Conservation (phyloP, 139 green algal genomes). For the Eudorina sp. region DNA sequence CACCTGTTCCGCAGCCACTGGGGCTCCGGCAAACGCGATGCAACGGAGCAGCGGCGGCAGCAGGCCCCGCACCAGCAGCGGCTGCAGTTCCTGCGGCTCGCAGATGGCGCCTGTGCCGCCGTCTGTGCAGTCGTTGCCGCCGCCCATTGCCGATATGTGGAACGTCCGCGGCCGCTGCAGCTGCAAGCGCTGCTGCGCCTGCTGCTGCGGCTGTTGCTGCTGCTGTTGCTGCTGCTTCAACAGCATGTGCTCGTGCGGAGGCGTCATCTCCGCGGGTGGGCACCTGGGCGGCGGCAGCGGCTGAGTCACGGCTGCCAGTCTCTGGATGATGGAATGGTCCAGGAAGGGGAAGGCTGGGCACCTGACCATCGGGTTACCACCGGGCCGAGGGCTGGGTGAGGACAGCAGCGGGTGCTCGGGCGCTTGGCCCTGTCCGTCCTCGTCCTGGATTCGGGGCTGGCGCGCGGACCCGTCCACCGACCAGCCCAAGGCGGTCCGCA, state of each 20-base stretch:
- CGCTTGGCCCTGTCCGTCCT: too few relatives aligned
- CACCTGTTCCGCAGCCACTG: neutral
- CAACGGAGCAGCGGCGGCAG: neutral
- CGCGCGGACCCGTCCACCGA: too few relatives aligned
- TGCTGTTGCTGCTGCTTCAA: neutral
- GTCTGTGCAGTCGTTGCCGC: too few relatives aligned
- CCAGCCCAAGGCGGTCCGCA: too few relatives aligned
- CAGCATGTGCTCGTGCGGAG: neutral
- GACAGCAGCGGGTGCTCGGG: too few relatives aligned
- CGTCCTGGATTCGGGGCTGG: too few relatives aligned
- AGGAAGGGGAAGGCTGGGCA: conserved; percentile 18
- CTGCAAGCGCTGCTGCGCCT: neutral
- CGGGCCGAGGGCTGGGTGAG: neutral
- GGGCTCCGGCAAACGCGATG: neutral
- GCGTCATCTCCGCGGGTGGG: neutral
- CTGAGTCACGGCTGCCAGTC: neutral
- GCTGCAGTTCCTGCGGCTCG: neutral
- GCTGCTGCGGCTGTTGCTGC: neutral
- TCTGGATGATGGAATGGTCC: neutral
- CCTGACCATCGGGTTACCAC: neutral
- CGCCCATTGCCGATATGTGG: neutral
- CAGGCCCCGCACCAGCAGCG: conserved; percentile 1
- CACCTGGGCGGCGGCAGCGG: neutral
- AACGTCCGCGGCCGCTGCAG: neutral
- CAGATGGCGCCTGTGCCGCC: too few relatives aligned